Conservation (phyloP, 2,329 filamentous ascomycete species). For the Zalaria sp. region DNA sequence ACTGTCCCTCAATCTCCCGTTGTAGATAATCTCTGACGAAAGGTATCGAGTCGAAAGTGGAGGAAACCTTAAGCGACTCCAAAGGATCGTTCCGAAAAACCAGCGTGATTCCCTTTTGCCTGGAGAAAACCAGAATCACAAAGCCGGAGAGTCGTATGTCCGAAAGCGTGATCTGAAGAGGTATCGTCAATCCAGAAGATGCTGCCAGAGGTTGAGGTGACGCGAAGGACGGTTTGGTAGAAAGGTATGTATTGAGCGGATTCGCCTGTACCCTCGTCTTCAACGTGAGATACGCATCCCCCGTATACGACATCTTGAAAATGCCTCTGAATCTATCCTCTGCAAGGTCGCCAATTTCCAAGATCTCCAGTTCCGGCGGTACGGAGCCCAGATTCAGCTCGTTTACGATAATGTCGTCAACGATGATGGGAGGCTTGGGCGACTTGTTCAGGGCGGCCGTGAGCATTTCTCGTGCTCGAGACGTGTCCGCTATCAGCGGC, state of each 20-base stretch:
- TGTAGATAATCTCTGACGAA: constrained; percentile 97
- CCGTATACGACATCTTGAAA: constrained; percentile 98
- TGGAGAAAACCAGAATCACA: constrained; percentile 94
- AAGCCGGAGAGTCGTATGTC: constrained; percentile 94
- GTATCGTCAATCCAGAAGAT: constrained; percentile 84
- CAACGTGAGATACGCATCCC: constrained; percentile 87
- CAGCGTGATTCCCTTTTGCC: constrained; percentile 88
- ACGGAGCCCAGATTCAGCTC: constrained; percentile 94
- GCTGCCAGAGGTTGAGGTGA: constrained; percentile 87
- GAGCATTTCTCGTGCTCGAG: constrained; percentile 82
- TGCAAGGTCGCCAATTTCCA: constrained; percentile 94
- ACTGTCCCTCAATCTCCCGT: constrained; percentile 84
- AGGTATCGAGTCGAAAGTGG: constrained; percentile 96
- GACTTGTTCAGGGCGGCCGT: constrained; percentile 95
- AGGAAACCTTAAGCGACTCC: constrained; percentile 95
- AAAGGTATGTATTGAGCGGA: constrained; percentile 88
- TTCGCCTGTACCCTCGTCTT: constrained; percentile 97
- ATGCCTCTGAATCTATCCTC: constrained; percentile 96
- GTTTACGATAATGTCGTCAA: constrained; percentile 97
- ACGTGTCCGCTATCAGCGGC: constrained; percentile 88
- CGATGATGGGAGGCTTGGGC: constrained; percentile 94
- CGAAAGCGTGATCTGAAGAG: constrained; percentile 90
- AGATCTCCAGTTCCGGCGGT: constrained; percentile 86
- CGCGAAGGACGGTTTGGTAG: constrained; percentile 78
- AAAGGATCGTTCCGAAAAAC: constrained; percentile 97